Evolutionary conservation across 805 yeast species (phyloP).

Genomic region (Metschnikowia similis): DNA sequence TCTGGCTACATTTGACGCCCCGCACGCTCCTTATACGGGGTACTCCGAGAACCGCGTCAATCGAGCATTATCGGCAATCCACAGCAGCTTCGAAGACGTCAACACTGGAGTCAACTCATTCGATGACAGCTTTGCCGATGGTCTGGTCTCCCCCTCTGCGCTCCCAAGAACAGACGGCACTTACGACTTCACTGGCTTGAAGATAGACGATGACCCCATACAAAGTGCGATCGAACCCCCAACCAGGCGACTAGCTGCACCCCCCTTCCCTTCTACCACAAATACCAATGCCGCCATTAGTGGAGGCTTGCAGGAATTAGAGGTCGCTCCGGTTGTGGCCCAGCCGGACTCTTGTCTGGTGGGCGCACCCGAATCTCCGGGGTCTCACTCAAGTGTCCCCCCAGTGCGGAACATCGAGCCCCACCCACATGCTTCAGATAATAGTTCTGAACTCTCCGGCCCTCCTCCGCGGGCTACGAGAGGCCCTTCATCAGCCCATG

Average conservation of each 20-base stretch:
- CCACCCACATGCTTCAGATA: not conserved
- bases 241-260: not conserved
- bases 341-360: not conserved
- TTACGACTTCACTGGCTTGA: conserved; percentile 43
- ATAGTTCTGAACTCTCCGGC: not conserved
- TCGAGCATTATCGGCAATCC: not conserved
- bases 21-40: not conserved
- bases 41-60: not conserved
- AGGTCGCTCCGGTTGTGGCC: not conserved
- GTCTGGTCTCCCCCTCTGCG: conserved; percentile 5
- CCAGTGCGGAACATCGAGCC: not conserved
- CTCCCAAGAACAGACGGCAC: conserved; percentile 45
- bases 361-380: not conserved
- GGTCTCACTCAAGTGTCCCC: not conserved
- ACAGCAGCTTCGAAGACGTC: not conserved
- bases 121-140: not conserved
- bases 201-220: conserved; percentile 8
- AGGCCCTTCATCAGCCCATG: not conserved
- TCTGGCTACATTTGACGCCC: not conserved
- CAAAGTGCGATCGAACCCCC: not conserved
- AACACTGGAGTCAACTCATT: not conserved
- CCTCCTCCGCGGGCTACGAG: not conserved
- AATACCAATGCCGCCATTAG: not conserved
- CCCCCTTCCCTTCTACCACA: not conserved
- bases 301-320: not conserved